Base-by-base conservation (phyloP, 2,329 filamentous ascomycete genomes). In the Diplodia sapinea region DNA sequence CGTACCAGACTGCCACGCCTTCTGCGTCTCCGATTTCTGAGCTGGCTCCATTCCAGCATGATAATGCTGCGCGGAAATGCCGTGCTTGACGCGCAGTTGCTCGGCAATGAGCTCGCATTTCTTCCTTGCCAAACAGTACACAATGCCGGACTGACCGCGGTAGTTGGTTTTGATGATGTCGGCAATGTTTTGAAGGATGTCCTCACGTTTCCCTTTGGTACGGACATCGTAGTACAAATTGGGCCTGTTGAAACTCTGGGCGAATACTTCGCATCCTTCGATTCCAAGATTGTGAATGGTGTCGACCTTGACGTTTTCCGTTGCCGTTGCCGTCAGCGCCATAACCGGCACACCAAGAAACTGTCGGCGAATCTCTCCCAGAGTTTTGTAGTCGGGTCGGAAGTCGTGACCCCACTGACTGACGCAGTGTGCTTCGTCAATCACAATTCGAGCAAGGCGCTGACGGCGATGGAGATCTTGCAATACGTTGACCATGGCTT, bases 361-460 rank as follows among this genome's bases (percentile, higher is more conserved):
- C 64, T 86, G 87, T 50, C 82, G 78, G 59, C 94, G 87, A 52
- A 97, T 82, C 68, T 88, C 85, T 33, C 94, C 93, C 4, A 99
- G 83, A 36, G 87, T 86, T 78, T 97, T 97, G 82, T 99, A 99
- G 76, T 98, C 94, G 0, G 94, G 94, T 55, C 96, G 88, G 76
- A 99, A 99, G 78, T 99, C 95, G 73, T 99, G 95, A 0, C 95
- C 95, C 95, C 95, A 99, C 82, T 99, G 94, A 78, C 95, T 98
- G 31, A 99, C 94, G 78, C 95, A 99, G 78, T 99, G 95, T n/a
- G 95, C 95, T 80, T 99, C 96, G 72, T 99, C 95, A 70, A 99
- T 96, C 65, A 99, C 95, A 59, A 99, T 88, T 31, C 95, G 88
- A 17, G 96, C 94, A 64, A 99, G 87, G 73, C 90, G 91, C 3